Conservation (phyloP, 2,329 filamentous ascomycete species). For the Fusarium oligoseptatum region DNA sequence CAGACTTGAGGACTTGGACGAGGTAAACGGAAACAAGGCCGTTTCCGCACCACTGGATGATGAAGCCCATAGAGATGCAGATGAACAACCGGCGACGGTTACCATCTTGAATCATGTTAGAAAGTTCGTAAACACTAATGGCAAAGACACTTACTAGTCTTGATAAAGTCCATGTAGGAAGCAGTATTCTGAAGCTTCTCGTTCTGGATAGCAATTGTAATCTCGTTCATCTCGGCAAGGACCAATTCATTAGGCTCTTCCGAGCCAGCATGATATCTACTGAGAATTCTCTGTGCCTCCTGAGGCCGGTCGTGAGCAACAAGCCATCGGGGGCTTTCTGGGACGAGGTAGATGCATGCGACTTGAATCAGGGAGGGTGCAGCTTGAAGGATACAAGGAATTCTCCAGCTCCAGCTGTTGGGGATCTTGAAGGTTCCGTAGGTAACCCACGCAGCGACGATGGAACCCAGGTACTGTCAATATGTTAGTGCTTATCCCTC, state of each 20-base stretch:
- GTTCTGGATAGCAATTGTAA: background rate
- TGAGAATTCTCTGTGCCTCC: constrained; percentile 50
- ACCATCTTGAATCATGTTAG: constrained; percentile 38
- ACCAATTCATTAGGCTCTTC: constrained; percentile 1
- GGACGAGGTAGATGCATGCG: constrained; percentile 16
- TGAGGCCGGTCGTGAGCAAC: constrained; percentile 54
- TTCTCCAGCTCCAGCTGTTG: constrained; percentile 42
- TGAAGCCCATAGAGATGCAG: constrained; percentile 27
- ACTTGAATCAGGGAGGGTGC: constrained; percentile 1
- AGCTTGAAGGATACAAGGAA: constrained; percentile 40
- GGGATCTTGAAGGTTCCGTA: constrained; percentile 29
- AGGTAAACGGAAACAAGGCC: constrained; percentile 55
- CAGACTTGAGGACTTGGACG: constrained; percentile 49
- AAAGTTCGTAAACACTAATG: background rate
- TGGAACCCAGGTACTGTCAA: constrained; percentile 52
- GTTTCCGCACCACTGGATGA: constrained; percentile 42
- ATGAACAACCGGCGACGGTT: constrained; percentile 44
- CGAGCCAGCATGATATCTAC: constrained; percentile 18
- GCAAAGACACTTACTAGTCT: background rate
- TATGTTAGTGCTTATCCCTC: too few species aligned
- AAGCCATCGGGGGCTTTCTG: constrained; percentile 34
- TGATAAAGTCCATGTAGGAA: constrained; percentile 10
- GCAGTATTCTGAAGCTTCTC: background rate
- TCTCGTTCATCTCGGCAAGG: constrained; percentile 3
- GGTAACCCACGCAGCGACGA: constrained; percentile 37